Evolutionary conservation across 2,329 filamentous ascomycete genomes (phyloP).

Genomic region (Apiospora sp.): DNA sequence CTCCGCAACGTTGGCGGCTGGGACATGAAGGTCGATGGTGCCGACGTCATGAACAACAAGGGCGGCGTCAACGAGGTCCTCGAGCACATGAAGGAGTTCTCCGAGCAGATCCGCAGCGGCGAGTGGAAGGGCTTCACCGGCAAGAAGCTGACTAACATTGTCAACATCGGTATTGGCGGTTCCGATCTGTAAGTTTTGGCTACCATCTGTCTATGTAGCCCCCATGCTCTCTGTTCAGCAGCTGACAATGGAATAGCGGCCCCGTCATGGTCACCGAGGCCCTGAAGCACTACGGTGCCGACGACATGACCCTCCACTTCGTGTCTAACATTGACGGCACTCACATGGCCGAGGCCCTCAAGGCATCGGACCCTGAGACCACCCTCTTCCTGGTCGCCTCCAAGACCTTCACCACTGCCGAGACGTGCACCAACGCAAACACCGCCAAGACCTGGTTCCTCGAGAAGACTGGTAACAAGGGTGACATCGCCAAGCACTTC

Average conservation of each 20-base stretch:
- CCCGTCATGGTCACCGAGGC: conserved; percentile 99
- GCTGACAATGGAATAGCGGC: conserved; percentile 66
- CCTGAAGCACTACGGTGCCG: conserved; percentile 90
- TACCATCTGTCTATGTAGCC: not conserved
- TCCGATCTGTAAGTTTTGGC: conserved; percentile 86
- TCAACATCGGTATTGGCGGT: conserved; percentile 98
- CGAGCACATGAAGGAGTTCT: conserved; percentile 98
- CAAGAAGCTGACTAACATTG: conserved; percentile 94
- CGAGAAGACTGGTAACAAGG: conserved; percentile 76
- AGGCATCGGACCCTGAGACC: conserved; percentile 89
- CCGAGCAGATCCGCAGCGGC: conserved; percentile 90
- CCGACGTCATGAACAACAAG: conserved; percentile 89
- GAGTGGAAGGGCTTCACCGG: conserved; percentile 97
- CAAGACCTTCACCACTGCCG: conserved; percentile 99
- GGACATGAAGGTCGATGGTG: conserved; percentile 84
- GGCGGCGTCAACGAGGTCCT: conserved; percentile 91
- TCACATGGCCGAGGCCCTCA: conserved; percentile 93
- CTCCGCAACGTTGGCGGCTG: conserved; percentile 89
- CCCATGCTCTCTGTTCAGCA: not conserved
- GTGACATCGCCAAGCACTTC: conserved; percentile 97
- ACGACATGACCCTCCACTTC: conserved; percentile 90
- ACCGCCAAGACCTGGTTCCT: conserved; percentile 98
- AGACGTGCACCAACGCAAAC: conserved; percentile 97
- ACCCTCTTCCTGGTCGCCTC: conserved; percentile 98
- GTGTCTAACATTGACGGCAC: conserved; percentile 99